These are phyloP conservation scores for Xylariaceae sp. DNA, from an alignment of 2,329 filamentous ascomycete species.

Conservation along the genomic window DNA sequence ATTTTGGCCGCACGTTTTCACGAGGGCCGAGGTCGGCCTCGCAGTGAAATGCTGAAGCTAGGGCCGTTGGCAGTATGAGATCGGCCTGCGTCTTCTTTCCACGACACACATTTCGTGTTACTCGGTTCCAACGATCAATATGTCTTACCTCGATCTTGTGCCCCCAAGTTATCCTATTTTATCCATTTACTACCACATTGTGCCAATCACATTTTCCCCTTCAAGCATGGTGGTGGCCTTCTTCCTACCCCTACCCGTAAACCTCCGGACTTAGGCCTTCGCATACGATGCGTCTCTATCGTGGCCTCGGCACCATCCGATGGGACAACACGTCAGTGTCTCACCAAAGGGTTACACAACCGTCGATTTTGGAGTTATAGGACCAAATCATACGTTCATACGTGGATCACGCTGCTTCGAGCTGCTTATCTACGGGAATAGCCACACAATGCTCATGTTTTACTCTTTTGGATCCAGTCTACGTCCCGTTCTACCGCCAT, in stretches of 20 bases:
- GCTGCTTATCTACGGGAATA: constrained; percentile 60
- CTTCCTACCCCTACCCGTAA: constrained; percentile 44
- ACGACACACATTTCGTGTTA: not conserved
- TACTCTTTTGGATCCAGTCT: constrained; percentile 63
- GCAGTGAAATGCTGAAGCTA: not conserved
- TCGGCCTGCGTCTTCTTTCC: constrained; percentile 1
- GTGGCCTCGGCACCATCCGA: constrained; percentile 55
- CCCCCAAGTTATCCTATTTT: constrained; percentile 3
- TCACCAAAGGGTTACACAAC: constrained; percentile 53
- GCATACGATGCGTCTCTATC: constrained; percentile 58
- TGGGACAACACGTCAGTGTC: constrained; percentile 58
- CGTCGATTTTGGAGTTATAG: constrained; percentile 11
- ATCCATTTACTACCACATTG: not conserved
- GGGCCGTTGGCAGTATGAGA: not conserved
- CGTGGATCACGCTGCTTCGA: constrained; percentile 58
- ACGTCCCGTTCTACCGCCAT: constrained; percentile 62
- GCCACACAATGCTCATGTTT: constrained; percentile 63
- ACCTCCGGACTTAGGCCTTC: constrained; percentile 52
- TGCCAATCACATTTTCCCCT: not conserved
- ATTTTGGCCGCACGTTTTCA: not conserved
- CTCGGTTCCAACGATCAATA: not conserved
- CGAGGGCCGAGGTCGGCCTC: constrained; percentile 1
- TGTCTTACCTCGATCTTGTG: constrained; percentile 8
- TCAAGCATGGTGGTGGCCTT: not conserved
- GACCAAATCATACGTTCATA: constrained; percentile 37